Evolutionary conservation across 164 flowering plant genomes (phyloP).

Genomic region (Berberis vulgaris): DNA sequence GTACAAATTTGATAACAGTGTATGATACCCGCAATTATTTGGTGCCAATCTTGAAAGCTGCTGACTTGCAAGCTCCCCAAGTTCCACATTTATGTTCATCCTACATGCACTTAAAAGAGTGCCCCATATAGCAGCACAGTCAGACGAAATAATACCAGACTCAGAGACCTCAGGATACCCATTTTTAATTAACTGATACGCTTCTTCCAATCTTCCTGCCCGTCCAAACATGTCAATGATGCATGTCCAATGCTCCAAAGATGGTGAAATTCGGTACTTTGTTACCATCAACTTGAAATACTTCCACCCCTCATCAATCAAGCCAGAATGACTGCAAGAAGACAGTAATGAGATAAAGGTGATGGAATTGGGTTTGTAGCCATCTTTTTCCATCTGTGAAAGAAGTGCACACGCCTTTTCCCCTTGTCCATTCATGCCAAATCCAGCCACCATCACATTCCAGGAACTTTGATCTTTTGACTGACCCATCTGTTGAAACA

Average conservation of each 20-base stretch:
- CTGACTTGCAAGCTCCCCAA: conserved; percentile 26
- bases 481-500: conserved; percentile 23
- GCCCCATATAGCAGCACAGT: conserved; percentile 25
- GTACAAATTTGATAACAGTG: conserved; percentile 25
- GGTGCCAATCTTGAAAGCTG: conserved; percentile 22
- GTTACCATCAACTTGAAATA: conserved; percentile 23
- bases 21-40: conserved; percentile 22
- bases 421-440: conserved; percentile 33
- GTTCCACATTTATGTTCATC: conserved; percentile 17
- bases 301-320: conserved; percentile 21
- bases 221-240: conserved; percentile 33
- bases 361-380: conserved; percentile 21
- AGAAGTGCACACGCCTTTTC: conserved; percentile 19
- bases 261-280: conserved; percentile 20
- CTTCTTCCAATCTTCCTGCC: conserved; percentile 37
- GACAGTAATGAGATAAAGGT: conserved; percentile 32
- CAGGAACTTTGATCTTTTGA: conserved; percentile 31
- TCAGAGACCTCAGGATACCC: conserved; percentile 8
- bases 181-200: conserved; percentile 16
- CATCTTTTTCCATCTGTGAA: conserved; percentile 18
- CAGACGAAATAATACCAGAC: conserved; percentile 1
- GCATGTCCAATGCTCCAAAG: conserved; percentile 32
- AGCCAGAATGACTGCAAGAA: conserved; percentile 34
- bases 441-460: conserved; percentile 34
- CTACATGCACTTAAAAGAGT: conserved; percentile 23